Conservation (phyloP, 140 eudicot genomes). For the Flaveria floridana region DNA sequence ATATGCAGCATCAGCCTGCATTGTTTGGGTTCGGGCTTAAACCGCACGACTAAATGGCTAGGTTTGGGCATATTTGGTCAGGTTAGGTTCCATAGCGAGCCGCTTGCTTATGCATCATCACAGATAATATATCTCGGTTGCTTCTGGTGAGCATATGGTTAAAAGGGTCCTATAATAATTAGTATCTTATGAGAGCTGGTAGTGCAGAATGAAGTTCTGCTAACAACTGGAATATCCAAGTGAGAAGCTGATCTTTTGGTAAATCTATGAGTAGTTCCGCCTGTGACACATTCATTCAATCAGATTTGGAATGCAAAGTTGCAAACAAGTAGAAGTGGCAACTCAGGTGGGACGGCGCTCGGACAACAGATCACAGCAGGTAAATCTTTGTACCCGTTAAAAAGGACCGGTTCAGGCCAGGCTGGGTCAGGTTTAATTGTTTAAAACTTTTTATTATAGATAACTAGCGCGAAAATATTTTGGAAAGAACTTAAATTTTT, state of each 20-base stretch:
- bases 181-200: constrained; percentile 79
- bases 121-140: constrained; percentile 29
- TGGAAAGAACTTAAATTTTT: background rate
- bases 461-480: background rate
- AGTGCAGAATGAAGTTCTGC: constrained; percentile 77
- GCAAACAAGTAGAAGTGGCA: constrained; percentile 22
- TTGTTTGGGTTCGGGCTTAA: constrained; percentile 22
- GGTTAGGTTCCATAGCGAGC: constrained; percentile 29
- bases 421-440: background rate
- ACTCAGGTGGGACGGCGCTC: background rate
- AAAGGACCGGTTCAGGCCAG: background rate
- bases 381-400: background rate
- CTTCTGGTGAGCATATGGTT: constrained; percentile 17
- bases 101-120: constrained; percentile 30
- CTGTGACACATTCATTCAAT: constrained; percentile 40
- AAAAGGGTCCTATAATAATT: constrained; percentile 24
- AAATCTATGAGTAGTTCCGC: constrained; percentile 86
- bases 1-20: constrained; percentile 19
- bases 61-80: constrained; percentile 6
- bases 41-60: constrained; percentile 23
- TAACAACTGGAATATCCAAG: constrained; percentile 88
- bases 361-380: background rate
- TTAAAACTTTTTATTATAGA: background rate
- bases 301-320: background rate
- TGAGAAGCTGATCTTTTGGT: constrained; percentile 89